These are phyloP conservation scores for Endocalyx cinctus DNA, from an alignment of 2,329 filamentous ascomycete species.

Conservation along the genomic window DNA sequence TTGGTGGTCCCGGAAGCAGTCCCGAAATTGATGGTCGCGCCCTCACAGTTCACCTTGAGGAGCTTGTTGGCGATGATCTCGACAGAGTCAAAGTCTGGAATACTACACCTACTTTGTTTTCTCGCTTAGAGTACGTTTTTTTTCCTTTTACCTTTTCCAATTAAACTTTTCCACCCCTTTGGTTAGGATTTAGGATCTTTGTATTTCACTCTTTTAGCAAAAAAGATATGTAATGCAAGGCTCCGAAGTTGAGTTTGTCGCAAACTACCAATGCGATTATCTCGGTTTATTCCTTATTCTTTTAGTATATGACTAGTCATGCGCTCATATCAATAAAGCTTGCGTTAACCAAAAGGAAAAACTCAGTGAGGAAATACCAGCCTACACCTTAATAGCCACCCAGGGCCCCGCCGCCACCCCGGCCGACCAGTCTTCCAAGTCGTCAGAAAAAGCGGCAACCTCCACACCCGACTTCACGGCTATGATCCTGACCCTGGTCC, in stretches of 20 bases:
- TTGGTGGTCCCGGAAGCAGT: conserved; percentile 50
- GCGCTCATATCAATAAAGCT: no score
- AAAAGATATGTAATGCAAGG: no score
- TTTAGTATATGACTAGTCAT: no score
- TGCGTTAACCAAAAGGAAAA: no score
- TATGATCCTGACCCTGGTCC: conserved; percentile 71
- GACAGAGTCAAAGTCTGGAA: conserved; percentile 64
- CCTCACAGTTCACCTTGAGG: conserved; percentile 63
- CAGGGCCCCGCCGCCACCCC: conserved; percentile 40
- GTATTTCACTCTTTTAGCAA: no score
- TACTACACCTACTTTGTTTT: conserved; percentile 56
- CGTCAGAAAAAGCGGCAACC: conserved; percentile 12
- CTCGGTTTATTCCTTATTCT: no score
- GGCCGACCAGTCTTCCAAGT: not conserved
- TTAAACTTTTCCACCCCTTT: conserved; percentile 1
- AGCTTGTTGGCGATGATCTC: conserved; percentile 60
- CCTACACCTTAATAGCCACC: conserved; percentile 67
- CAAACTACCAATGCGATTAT: no score
- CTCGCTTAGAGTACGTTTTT: conserved; percentile 44
- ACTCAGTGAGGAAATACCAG: conserved; percentile 47
- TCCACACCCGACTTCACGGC: conserved; percentile 61
- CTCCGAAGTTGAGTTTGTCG: no score
- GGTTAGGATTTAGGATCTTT: no score
- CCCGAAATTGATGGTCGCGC: conserved; percentile 66
- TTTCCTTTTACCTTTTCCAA: not conserved